Conservation (phyloP, 345 rosid species). For the Gossypium longicalyx region DNA sequence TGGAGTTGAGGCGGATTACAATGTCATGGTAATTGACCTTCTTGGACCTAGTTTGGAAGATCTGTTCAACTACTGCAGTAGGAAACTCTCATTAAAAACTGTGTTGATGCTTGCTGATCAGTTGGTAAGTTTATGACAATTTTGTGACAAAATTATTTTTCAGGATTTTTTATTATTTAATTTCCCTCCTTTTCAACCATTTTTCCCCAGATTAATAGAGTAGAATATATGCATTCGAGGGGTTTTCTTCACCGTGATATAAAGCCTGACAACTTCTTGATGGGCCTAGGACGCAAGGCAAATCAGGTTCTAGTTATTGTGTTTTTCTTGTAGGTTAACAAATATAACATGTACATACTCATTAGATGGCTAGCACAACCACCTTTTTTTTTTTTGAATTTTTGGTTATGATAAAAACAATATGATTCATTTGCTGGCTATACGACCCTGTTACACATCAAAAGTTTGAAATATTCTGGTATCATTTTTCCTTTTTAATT, state of each 20-base stretch:
- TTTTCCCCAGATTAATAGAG: conserved; percentile 59
- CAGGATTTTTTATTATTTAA: neutral
- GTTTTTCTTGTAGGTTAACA: neutral
- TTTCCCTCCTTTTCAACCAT: neutral
- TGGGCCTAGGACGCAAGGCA: conserved; percentile 87
- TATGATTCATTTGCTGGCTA: neutral
- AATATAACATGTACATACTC: neutral
- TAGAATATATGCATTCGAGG: conserved; percentile 72
- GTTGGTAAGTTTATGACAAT: conserved; percentile 38
- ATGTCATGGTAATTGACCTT: conserved; percentile 80
- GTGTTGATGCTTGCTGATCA: conserved; percentile 92
- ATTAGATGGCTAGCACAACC: conserved; percentile 8
- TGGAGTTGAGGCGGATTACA: conserved; percentile 78
- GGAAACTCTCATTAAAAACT: conserved; percentile 67
- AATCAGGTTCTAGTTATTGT: conserved; percentile 48
- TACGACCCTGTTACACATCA: neutral
- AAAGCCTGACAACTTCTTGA: conserved; percentile 82
- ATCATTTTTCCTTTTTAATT: neutral
- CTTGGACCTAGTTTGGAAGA: conserved; percentile 93
- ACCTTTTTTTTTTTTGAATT: neutral
- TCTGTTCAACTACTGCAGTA: conserved; percentile 71
- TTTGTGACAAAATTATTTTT: neutral
- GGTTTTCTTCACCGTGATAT: conserved; percentile 89
- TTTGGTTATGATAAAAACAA: neutral
- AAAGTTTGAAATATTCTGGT: neutral